Conservation (phyloP, 441 rosid genomes). For the Breynia disticha region DNA sequence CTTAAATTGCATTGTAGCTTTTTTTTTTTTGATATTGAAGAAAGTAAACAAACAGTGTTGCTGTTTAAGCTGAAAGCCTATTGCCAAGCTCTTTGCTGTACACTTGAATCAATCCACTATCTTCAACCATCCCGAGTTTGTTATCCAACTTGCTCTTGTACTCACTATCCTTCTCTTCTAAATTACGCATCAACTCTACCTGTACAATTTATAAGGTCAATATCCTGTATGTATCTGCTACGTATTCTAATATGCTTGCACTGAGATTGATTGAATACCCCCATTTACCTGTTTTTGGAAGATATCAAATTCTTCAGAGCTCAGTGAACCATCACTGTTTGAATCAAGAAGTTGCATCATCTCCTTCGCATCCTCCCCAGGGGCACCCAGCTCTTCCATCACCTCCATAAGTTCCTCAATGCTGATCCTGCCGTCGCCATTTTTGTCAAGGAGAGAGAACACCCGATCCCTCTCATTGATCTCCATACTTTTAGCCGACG, state of each 20-base stretch:
- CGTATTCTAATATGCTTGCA: not conserved
- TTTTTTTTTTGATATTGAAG: no score
- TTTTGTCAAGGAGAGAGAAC: slow-evolving; percentile 75
- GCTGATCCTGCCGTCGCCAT: slow-evolving; percentile 94
- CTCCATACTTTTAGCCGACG: slow-evolving; percentile 44
- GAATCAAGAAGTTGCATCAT: slow-evolving; percentile 96
- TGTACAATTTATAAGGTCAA: slow-evolving; percentile 14
- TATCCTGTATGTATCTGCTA: not conserved
- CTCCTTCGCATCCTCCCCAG: slow-evolving; percentile 83
- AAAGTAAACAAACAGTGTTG: no score
- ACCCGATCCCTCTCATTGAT: slow-evolving; percentile 54
- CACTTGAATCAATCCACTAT: slow-evolving; percentile 45
- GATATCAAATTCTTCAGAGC: slow-evolving; percentile 76
- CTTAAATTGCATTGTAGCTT: no score
- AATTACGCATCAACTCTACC: slow-evolving; percentile 71
- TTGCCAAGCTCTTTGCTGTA: slow-evolving; percentile 43
- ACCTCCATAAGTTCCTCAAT: slow-evolving; percentile 89
- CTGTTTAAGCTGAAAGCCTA: slow-evolving; percentile 28
- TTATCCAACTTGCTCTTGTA: slow-evolving; percentile 49
- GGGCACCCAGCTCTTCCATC: slow-evolving; percentile 97
- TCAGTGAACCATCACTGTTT: slow-evolving; percentile 88
- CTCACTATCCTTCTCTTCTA: slow-evolving; percentile 58
- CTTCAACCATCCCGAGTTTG: slow-evolving; percentile 47
- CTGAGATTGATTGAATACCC: not conserved
- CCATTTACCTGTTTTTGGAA: slow-evolving; percentile 71